Base-by-base conservation (phyloP, 139 green algal species). In the Chlamydomonas sphaeroides region DNA sequence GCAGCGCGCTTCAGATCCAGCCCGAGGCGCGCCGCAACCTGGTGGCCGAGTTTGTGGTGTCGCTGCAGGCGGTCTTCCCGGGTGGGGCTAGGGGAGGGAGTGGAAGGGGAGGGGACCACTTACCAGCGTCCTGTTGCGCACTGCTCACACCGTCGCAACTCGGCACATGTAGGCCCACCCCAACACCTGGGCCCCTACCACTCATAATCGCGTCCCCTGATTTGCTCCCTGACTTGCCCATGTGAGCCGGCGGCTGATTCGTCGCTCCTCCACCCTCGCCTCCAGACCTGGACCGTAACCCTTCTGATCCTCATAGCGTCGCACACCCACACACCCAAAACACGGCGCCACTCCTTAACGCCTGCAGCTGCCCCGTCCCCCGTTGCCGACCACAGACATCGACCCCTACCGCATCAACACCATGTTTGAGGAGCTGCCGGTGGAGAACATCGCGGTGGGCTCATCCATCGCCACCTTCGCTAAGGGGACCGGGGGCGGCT, bases 361-460 rank as follows among this genome's bases (percentile, higher is more conserved):
- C 15, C 51, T 17, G 4, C 51, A 25, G 4, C 51, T 17, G 17
- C 51, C 51, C 51, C 15, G 14, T 7, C 15, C n/a, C 14, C 33
- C 18, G 10, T 39, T 3, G 2, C 61, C 1, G 4, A 45, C 63
- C 66, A 10, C 57, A 72, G 62, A 84, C 18, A 45, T 84, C 35
- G 49, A 67, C 28, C 35, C 48, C 33, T 45, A 48, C 8, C 77
- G 77, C 36, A 61, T 75, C 49, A 76, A 61, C 77, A 84, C 77
- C 45, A 62, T 83, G 35, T 86, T 86, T 26, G 81, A 86, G 81
- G 81, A 86, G 72, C 81, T 86, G 8, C 71, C 81, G 3, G 65
- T 86, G 32, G 81, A 86, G 63, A 73, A 72, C 71, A 86, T 86
- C 42, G 71, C 81, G 0, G 72, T 86, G 30, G 81, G 81, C 0